A percentile compares a stretch with the other conserved stretches of the same genome.
Conservation (phyloP, 2,329 filamentous ascomycete genomes). For the Pseudopithomyces chartarum region DNA sequence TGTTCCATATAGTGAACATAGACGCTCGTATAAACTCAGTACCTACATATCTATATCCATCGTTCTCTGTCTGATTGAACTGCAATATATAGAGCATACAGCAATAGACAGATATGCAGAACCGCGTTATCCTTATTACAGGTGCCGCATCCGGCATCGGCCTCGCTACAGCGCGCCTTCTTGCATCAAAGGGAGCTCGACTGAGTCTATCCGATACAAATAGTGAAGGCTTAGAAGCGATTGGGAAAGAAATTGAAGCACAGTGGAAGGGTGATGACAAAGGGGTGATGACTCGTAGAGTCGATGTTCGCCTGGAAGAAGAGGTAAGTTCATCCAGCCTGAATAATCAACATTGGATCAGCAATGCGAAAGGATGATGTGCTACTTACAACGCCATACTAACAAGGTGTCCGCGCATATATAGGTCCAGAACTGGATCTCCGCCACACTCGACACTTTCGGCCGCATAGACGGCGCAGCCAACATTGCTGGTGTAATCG, state of each 20-base stretch:
- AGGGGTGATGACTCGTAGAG: constrained; percentile 12
- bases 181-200: constrained; percentile 11
- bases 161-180: constrained; percentile 12
- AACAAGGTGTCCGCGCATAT: too few species aligned
- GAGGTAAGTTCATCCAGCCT: constrained; percentile 43
- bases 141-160: constrained; percentile 11
- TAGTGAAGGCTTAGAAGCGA: constrained; percentile 32
- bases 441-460: constrained; percentile 34
- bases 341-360: too few species aligned
- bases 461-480: constrained; percentile 60
- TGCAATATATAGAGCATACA: too few species aligned
- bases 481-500: constrained; percentile 56
- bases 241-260: constrained; percentile 17
- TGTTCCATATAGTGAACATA: too few species aligned
- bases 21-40: too few species aligned
- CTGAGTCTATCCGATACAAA: constrained; percentile 16
- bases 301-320: constrained; percentile 53
- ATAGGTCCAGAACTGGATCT: constrained; percentile 50
- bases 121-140: constrained; percentile 15
- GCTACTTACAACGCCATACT: too few species aligned
- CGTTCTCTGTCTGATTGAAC: too few species aligned
- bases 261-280: constrained; percentile 32
- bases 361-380: too few species aligned
- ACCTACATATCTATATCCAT: too few species aligned
- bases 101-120: not conserved